phyloP scores from a whole-genome alignment of 164 flowering plant species.

The Aristolochia fimbriata region DNA sequence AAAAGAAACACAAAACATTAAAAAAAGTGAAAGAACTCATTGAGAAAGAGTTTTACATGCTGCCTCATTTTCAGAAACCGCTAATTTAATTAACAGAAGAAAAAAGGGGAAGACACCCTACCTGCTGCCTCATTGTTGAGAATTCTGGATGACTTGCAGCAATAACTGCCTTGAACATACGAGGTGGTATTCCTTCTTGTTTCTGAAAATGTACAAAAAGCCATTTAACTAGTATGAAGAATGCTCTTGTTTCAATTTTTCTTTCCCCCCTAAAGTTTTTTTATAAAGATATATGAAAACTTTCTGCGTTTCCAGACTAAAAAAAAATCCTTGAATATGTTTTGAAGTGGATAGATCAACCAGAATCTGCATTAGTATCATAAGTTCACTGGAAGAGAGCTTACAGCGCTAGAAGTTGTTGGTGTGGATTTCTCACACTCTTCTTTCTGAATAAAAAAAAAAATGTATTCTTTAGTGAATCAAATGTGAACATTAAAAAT shows the following conservation, averaged over 20 bases:
- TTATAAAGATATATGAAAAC: too few relatives aligned
- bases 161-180: slow-evolving; percentile 59
- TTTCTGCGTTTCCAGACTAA: too few relatives aligned
- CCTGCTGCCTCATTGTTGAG: slow-evolving; percentile 68
- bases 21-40: background rate
- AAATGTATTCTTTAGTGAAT: slow-evolving; percentile 3
- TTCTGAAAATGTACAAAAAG: slow-evolving; percentile 33
- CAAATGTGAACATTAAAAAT: background rate
- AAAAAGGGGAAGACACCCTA: slow-evolving; percentile 8
- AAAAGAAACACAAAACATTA: background rate
- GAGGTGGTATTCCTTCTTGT: slow-evolving; percentile 86
- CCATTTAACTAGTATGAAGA: too few relatives aligned
- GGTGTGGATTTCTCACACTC: slow-evolving; percentile 26
- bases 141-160: slow-evolving; percentile 80
- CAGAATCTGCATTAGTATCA: background rate
- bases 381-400: slow-evolving; percentile 17
- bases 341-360: too few relatives aligned
- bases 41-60: slow-evolving; percentile 43
- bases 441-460: slow-evolving; percentile 31
- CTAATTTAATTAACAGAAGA: too few relatives aligned
- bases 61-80: slow-evolving; percentile 29
- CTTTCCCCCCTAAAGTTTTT: too few relatives aligned
- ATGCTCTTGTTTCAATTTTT: too few relatives aligned
- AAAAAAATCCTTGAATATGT: too few relatives aligned
- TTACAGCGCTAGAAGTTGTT: slow-evolving; percentile 37